Conservation (phyloP, 352 stramenopile genomes). For the Phytophthora pini region DNA sequence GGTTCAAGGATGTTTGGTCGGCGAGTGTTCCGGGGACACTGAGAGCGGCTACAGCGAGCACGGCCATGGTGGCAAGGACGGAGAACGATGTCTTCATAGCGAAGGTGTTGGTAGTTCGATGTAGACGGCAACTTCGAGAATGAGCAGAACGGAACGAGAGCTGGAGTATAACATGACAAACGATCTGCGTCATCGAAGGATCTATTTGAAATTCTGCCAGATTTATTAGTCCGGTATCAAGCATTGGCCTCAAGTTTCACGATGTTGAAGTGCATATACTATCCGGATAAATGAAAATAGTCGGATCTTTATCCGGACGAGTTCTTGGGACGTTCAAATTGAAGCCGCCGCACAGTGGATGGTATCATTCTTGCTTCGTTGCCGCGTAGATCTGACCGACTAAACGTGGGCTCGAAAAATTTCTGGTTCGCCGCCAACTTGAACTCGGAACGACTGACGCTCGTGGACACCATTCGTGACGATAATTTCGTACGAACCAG, state of each 20-base stretch:
- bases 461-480: conserved; percentile 3
- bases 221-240: conserved; percentile 2
- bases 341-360: no score
- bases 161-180: no score
- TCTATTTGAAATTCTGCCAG: neutral
- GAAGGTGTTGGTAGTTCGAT: conserved; percentile 2
- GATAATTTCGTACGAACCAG: conserved; percentile 5
- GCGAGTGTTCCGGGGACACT: conserved; percentile 6
- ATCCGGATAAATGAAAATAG: conserved; percentile 1
- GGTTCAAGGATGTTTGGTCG: neutral
- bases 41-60: conserved; percentile 13
- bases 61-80: conserved; percentile 7
- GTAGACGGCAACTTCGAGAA: no score
- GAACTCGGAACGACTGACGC: conserved; percentile 3
- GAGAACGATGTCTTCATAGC: conserved; percentile 20
- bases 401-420: conserved; percentile 4
- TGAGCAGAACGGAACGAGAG: no score
- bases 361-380: no score
- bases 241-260: neutral
- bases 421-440: neutral
- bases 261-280: neutral
- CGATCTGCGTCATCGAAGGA: neutral
- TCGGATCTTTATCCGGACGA: neutral
- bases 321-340: neutral
- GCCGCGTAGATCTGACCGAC: neutral